phyloP scores from a whole-genome alignment of 768 basidiomycete species.

The Tylopilus intermedius region DNA sequence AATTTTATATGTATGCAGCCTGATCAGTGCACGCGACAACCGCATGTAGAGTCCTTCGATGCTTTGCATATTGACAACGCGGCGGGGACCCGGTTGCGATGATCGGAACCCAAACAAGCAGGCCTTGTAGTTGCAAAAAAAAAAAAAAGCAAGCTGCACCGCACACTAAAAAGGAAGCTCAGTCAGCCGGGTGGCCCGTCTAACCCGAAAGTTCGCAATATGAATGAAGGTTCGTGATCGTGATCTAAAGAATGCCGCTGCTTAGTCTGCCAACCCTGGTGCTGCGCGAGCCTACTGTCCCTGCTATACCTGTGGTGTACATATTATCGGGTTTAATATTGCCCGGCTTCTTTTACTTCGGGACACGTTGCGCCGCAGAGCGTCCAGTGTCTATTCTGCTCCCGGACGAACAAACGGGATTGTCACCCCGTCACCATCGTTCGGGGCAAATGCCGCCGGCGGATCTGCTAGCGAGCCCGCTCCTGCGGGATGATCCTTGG shows the following conservation, averaged over 20 bases:
- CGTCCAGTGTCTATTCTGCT: background rate
- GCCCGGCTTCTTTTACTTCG: background rate
- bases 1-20: background rate
- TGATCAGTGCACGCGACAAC: slow-evolving; percentile 7
- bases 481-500: background rate
- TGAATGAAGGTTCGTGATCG: slow-evolving; percentile 4
- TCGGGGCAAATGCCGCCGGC: slow-evolving; percentile 1
- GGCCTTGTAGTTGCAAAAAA: background rate
- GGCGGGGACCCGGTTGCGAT: slow-evolving; percentile 1
- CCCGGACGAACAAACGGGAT: background rate
- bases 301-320: background rate
- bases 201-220: background rate
- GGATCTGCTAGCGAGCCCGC: background rate
- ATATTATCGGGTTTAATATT: slow-evolving; percentile 1
- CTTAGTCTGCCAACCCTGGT: background rate
- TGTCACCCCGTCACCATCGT: background rate
- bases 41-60: slow-evolving; percentile 5
- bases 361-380: too few species aligned
- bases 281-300: slow-evolving; percentile 8
- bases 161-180: background rate
- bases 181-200: background rate
- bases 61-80: background rate
- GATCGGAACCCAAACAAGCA: slow-evolving; percentile 12
- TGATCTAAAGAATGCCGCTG: background rate
- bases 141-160: background rate